These are phyloP conservation scores for Alternaria ventricosa DNA, from an alignment of 2,329 filamentous ascomycete species.

Conservation along the genomic window DNA sequence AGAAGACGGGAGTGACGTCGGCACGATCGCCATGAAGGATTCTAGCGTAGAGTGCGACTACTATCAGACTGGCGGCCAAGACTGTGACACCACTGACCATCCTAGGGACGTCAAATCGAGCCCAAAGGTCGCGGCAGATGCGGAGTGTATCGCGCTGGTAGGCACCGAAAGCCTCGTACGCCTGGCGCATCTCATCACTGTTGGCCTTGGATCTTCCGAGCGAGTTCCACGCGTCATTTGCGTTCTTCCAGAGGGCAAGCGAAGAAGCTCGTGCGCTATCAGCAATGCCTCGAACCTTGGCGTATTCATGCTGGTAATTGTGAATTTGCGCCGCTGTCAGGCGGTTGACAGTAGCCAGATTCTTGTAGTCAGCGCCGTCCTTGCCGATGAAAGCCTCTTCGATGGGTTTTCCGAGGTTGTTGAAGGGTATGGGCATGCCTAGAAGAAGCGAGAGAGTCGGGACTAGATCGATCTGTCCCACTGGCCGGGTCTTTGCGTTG, in stretches of 20 bases:
- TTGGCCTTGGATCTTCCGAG: conserved; percentile 44
- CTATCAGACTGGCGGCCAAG: conserved; percentile 69
- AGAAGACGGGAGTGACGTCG: conserved; percentile 60
- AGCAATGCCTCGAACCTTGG: conserved; percentile 71
- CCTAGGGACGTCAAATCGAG: conserved; percentile 83
- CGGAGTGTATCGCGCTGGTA: conserved; percentile 82
- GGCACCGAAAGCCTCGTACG: conserved; percentile 66
- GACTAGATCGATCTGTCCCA: conserved; percentile 90
- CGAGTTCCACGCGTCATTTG: conserved; percentile 61
- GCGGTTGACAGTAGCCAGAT: conserved; percentile 77
- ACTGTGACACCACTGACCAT: conserved; percentile 83
- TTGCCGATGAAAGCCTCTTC: conserved; percentile 86
- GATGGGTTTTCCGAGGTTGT: conserved; percentile 91
- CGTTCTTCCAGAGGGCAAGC: conserved; percentile 64
- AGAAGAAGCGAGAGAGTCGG: conserved; percentile 88
- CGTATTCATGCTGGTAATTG: conserved; percentile 86
- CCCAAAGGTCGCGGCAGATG: conserved; percentile 86
- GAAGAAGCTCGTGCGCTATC: conserved; percentile 64
- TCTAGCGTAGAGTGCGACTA: conserved; percentile 76
- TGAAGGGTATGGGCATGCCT: conserved; percentile 92
- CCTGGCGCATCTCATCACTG: conserved; percentile 49
- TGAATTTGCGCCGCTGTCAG: conserved; percentile 85
- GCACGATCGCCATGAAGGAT: conserved; percentile 61
- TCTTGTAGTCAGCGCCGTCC: conserved; percentile 73
- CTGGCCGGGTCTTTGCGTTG: conserved; percentile 79